A percentile compares a stretch with the other conserved stretches of the same genome.
Conservation (phyloP, 345 rosid species). For the Ceriops decandra region DNA sequence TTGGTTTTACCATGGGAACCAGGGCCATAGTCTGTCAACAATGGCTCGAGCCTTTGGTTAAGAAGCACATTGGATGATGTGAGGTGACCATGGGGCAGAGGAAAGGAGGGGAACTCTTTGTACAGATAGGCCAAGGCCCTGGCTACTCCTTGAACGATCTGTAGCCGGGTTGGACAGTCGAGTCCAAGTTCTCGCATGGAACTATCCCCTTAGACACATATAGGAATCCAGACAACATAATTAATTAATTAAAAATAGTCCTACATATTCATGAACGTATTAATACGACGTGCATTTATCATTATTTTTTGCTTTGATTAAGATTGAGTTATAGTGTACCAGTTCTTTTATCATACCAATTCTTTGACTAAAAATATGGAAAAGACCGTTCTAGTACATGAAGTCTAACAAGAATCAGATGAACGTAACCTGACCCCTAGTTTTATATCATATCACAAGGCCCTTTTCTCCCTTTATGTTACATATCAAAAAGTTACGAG, state of each 20-base stretch:
- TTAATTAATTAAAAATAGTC: too few species aligned
- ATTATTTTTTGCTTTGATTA: too few species aligned
- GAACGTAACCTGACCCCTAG: too few species aligned
- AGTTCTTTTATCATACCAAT: too few species aligned
- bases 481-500: too few species aligned
- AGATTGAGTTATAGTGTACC: too few species aligned
- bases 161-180: constrained; percentile 69
- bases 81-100: constrained; percentile 78
- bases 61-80: constrained; percentile 84
- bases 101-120: constrained; percentile 41
- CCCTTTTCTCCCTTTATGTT: background rate
- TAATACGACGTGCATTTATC: too few species aligned
- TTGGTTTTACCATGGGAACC: constrained; percentile 47
- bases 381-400: background rate
- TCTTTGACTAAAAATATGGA: background rate
- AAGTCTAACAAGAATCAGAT: background rate
- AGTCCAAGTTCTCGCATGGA: constrained; percentile 45
- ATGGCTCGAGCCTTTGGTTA: constrained; percentile 45
- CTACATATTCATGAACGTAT: too few species aligned
- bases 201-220: constrained; percentile 40
- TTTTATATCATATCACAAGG: too few species aligned
- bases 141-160: constrained; percentile 77
- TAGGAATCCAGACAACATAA: background rate
- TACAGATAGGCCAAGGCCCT: constrained; percentile 63
- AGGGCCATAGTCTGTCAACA: constrained; percentile 59